A percentile compares a stretch with the other conserved stretches of the same genome.
Conservation (phyloP, 2,329 filamentous ascomycete species). For the Emergomyces orientalis region DNA sequence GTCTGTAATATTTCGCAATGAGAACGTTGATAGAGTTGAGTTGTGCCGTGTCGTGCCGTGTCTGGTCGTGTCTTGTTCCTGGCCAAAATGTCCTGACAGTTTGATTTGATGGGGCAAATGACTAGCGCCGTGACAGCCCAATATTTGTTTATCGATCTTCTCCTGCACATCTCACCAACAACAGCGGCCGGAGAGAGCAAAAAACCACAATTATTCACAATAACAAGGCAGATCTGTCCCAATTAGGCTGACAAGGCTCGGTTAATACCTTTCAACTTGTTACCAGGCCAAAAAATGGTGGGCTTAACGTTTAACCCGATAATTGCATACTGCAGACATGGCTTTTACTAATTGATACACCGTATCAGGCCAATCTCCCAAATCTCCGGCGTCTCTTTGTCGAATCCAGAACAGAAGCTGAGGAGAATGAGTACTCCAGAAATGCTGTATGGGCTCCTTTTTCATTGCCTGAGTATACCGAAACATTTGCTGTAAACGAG, state of each 20-base stretch:
- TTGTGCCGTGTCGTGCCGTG: background rate
- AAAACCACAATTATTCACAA: background rate
- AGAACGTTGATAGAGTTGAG: background rate
- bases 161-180: background rate
- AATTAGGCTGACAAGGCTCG: background rate
- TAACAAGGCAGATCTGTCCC: background rate
- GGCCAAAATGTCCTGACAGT: no score
- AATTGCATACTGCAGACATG: background rate
- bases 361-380: slow-evolving; percentile 50
- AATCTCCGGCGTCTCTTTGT: slow-evolving; percentile 96
- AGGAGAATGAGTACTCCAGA: slow-evolving; percentile 88
- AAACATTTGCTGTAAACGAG: background rate
- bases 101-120: background rate
- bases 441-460: slow-evolving; percentile 60
- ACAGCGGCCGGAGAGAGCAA: no score
- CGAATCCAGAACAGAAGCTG: slow-evolving; percentile 81
- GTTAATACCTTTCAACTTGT: background rate
- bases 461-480: slow-evolving; percentile 12
- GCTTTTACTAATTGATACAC: background rate
- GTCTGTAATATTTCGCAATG: background rate
- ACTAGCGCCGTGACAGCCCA: background rate
- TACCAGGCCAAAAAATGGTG: background rate
- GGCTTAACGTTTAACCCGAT: background rate
- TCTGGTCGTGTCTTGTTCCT: background rate
- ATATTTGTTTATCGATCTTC: background rate